Percentiles rank a stretch among this genome's conserved stretches.
phyloP scores from a whole-genome alignment of 192 early-diverging fungal species.

The Coemansia interrupta region DNA sequence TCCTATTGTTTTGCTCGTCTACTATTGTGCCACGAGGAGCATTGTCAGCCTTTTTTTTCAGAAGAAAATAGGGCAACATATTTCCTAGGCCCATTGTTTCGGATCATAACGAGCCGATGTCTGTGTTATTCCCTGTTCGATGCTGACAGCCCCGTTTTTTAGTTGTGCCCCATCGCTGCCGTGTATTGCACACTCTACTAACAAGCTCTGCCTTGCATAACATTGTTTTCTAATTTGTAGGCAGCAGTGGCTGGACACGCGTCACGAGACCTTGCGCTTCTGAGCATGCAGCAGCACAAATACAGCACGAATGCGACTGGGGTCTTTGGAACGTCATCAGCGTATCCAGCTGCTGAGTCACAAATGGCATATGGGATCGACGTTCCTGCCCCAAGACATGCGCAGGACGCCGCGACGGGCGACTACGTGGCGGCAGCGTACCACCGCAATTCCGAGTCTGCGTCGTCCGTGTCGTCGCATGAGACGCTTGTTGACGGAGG shows the following conservation, averaged over 20 bases:
- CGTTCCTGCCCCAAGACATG: constrained; percentile 12
- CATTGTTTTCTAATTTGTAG: constrained; percentile 9
- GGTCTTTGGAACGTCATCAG: neutral
- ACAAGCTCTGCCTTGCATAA: neutral
- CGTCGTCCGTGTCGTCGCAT: constrained; percentile 48
- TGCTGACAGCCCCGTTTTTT: neutral
- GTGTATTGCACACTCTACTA: constrained; percentile 5
- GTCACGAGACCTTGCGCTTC: constrained; percentile 10
- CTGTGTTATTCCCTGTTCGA: neutral
- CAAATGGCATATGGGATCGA: constrained; percentile 14
- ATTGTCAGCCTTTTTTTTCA: constrained; percentile 1
- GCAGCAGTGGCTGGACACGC: constrained; percentile 8
- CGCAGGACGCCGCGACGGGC: constrained; percentile 11
- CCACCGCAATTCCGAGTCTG: constrained; percentile 42
- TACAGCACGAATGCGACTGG: neutral
- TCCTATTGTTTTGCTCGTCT: neutral
- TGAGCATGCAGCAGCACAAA: neutral
- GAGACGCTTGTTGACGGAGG: constrained; percentile 23
- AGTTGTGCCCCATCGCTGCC: constrained; percentile 5
- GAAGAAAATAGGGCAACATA: neutral
- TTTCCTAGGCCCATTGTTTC: constrained; percentile 4
- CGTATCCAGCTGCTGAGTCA: neutral
- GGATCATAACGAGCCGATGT: neutral
- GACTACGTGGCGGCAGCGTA: neutral
- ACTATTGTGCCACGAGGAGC: constrained; percentile 4